Conservation (phyloP, 2,329 filamentous ascomycete species). For the Arthroderma uncinatum region DNA sequence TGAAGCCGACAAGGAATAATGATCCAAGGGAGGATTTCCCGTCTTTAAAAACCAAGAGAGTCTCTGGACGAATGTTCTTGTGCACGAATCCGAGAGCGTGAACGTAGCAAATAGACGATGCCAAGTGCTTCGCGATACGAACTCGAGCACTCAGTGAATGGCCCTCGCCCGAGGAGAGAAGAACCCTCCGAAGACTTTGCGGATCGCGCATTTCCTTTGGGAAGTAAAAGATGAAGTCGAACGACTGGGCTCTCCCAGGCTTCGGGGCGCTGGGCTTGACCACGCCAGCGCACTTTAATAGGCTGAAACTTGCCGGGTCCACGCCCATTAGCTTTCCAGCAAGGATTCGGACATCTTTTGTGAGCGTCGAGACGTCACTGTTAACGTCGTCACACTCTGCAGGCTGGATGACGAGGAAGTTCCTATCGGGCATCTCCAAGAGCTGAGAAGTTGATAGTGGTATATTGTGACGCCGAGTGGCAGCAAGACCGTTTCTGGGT, state of each 20-base stretch:
- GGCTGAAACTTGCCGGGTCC: conserved; percentile 16
- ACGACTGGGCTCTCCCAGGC: neutral
- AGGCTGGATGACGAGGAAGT: too few relatives aligned
- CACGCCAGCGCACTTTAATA: conserved; percentile 16
- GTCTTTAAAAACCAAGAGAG: too few relatives aligned
- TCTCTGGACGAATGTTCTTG: too few relatives aligned
- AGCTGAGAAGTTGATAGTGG: neutral
- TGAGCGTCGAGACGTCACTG: conserved; percentile 9
- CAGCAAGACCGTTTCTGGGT: neutral
- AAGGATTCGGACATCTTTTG: conserved; percentile 16
- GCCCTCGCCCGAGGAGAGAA: too few relatives aligned
- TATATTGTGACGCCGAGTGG: neutral
- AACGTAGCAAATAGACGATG: too few relatives aligned
- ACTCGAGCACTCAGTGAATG: too few relatives aligned
- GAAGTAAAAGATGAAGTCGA: neutral
- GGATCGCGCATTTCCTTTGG: neutral
- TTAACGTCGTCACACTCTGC: too few relatives aligned
- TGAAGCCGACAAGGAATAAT: conserved; percentile 22
- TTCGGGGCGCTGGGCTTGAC: conserved; percentile 4
- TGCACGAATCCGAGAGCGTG: too few relatives aligned
- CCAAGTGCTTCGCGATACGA: too few relatives aligned
- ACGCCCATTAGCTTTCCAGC: conserved; percentile 14
- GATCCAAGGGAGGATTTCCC: too few relatives aligned
- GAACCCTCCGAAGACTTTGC: too few relatives aligned
- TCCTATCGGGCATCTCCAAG: too few relatives aligned